These are phyloP conservation scores for Monosporozyma yasuniensis DNA, from an alignment of 805 yeast genomes.

Conservation along the genomic window DNA sequence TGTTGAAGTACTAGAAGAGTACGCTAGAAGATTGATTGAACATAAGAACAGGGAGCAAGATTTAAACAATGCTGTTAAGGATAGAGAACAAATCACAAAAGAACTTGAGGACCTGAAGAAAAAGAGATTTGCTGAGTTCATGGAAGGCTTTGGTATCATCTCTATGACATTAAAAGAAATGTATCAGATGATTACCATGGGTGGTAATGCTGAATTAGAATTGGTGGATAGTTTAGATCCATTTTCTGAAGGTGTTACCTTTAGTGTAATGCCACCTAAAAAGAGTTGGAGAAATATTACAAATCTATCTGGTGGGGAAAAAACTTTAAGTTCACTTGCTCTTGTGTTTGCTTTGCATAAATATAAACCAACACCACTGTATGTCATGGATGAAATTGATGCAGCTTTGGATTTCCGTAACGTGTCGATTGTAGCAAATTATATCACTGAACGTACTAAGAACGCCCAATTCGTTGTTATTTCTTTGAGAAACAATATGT, in stretches of 20 bases:
- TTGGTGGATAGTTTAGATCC: slow-evolving; percentile 94
- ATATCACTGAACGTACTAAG: slow-evolving; percentile 89
- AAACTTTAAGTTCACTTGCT: slow-evolving; percentile 89
- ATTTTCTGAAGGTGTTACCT: slow-evolving; percentile 92
- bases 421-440: slow-evolving; percentile 95
- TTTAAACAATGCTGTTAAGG: slow-evolving; percentile 55
- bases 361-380: slow-evolving; percentile 92
- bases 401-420: slow-evolving; percentile 97
- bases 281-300: slow-evolving; percentile 95
- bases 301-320: slow-evolving; percentile 95
- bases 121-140: slow-evolving; percentile 75
- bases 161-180: slow-evolving; percentile 86
- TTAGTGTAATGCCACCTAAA: slow-evolving; percentile 98
- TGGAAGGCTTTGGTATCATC: slow-evolving; percentile 83
- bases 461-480: slow-evolving; percentile 96
- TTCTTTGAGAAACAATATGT: slow-evolving; percentile 93
- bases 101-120: slow-evolving; percentile 62
- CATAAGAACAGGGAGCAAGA: slow-evolving; percentile 54
- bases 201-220: slow-evolving; percentile 97
- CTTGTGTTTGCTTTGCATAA: slow-evolving; percentile 92
- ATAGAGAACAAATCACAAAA: slow-evolving; percentile 55
- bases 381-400: slow-evolving; percentile 98
- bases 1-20: slow-evolving; percentile 67
- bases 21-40: slow-evolving; percentile 57
- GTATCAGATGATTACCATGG: slow-evolving; percentile 99